phyloP scores from a whole-genome alignment of 2,329 filamentous ascomycete genomes.

The Alternaria sp. region DNA sequence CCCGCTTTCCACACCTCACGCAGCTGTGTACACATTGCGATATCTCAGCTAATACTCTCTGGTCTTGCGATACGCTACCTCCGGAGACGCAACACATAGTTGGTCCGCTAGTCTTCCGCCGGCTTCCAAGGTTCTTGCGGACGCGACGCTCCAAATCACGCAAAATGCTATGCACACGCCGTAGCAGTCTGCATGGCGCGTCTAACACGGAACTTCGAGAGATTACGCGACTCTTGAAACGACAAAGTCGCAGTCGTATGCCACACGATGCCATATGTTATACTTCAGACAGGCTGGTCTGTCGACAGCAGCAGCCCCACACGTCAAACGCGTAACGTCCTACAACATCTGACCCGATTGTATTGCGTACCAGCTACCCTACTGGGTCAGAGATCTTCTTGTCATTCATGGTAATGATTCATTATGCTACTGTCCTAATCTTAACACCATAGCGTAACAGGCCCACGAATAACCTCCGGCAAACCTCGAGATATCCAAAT shows the following conservation, averaged over 20 bases:
- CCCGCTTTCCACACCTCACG: not conserved
- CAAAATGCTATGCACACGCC: not conserved
- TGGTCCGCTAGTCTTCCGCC: not conserved
- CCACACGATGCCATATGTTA: not conserved
- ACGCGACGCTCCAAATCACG: not conserved
- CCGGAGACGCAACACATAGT: not conserved
- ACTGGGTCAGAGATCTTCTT: not conserved
- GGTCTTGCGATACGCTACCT: not conserved
- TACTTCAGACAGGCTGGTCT: not conserved
- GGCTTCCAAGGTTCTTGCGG: not conserved
- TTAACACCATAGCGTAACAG: not conserved
- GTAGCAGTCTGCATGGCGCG: not conserved
- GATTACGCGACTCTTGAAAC: not conserved
- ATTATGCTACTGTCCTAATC: not conserved
- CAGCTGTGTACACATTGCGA: not conserved
- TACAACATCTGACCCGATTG: not conserved
- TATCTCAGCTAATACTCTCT: not conserved
- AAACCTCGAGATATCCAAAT: not conserved
- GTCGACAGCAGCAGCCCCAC: not conserved
- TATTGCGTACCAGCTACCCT: not conserved
- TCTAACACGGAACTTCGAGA: not conserved
- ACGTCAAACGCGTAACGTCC: not conserved
- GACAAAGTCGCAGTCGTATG: not conserved
- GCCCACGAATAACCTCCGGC: not conserved
- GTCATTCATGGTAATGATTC: not conserved